Base-by-base conservation (phyloP, 1,284 basidiomycete species). In the Cutaneotrichosporon cyanovorans region DNA sequence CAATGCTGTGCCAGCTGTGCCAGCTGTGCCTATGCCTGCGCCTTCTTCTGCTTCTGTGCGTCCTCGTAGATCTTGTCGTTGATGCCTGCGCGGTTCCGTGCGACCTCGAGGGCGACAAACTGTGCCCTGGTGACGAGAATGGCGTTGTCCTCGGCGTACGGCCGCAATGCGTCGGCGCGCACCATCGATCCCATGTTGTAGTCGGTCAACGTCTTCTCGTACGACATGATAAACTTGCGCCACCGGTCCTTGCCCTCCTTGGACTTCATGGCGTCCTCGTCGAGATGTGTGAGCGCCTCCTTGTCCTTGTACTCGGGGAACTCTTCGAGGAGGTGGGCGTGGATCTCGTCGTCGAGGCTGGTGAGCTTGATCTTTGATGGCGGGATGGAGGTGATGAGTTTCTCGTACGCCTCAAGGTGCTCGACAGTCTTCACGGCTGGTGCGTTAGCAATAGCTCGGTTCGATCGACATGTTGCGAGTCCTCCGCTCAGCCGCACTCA, bases 101-200 rank as follows among this genome's bases (percentile, higher is more conserved):
- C 81, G 63, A 99, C 95, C 84, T 96, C 91, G 65, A 90, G 79
- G 22, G 87, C 89, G 62, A 91, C 90, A 76, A 96, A 97, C 76
- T 92, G 77, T 15, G 74, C 56, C 40, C 63, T 56, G 77, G 56
- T 68, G 86, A 92, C 89, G 64, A 99, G 93, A 53, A 96, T 93
- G 12, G 89, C 88, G 75, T 97, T 98, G 43, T 76, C 80, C 75
- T 98, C 86, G 10, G 81, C 83, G 72, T 98, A 99, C 65, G 93
- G 88, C 53, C 81, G 78, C 40, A 75, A 76, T 31, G 83, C 78
- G 65, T 95, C 81, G 45, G 80, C 84, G 42, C 95, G 82, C 59
- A 99, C 85, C 58, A 99, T 76, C 2, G 89, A 96, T 25, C 95
- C 95, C 74, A 97, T 96, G 77, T 97, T 98, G 75, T 86, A 90